These are phyloP conservation scores for Psilocybe cyanescens DNA, from an alignment of 768 basidiomycete species.

Conservation along the genomic window DNA sequence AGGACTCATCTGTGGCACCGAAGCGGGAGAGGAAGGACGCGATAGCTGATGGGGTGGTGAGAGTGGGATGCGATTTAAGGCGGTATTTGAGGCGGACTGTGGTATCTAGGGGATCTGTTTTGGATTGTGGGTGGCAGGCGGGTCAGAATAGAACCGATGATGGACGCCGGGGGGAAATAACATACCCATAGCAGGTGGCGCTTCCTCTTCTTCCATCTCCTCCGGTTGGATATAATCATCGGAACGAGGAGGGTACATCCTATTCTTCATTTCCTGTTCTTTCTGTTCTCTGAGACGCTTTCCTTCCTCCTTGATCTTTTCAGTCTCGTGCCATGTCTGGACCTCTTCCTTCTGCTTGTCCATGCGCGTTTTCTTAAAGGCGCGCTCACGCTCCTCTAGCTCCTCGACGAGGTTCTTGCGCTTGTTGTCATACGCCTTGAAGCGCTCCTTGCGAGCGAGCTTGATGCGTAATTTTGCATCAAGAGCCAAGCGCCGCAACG, in stretches of 20 bases:
- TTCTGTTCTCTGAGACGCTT: constrained; percentile 67
- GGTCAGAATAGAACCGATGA: constrained; percentile 5
- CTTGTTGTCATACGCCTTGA: constrained; percentile 70
- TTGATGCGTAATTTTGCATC: constrained; percentile 80
- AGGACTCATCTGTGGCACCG: constrained; percentile 62
- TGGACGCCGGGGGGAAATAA: constrained; percentile 4
- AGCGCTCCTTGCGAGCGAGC: constrained; percentile 71
- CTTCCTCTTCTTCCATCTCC: constrained; percentile 42
- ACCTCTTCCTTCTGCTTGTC: constrained; percentile 66
- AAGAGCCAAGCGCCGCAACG: constrained; percentile 74
- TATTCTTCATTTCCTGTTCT: constrained; percentile 52
- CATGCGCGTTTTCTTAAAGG: constrained; percentile 69
- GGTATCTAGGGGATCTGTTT: constrained; percentile 65
- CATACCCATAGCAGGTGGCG: constrained; percentile 62
- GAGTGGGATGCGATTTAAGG: constrained; percentile 56
- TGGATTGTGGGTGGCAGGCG: not conserved
- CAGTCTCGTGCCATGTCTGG: constrained; percentile 61
- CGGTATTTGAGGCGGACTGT: constrained; percentile 76
- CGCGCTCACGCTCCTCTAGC: constrained; percentile 77
- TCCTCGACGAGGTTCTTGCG: constrained; percentile 77
- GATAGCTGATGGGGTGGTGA: constrained; percentile 57
- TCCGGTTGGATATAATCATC: constrained; percentile 29
- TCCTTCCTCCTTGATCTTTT: constrained; percentile 78
- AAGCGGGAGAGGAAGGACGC: constrained; percentile 58
- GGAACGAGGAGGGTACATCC: constrained; percentile 36